phyloP scores from a whole-genome alignment of 768 basidiomycete genomes.

The Termitomyces sp. region DNA sequence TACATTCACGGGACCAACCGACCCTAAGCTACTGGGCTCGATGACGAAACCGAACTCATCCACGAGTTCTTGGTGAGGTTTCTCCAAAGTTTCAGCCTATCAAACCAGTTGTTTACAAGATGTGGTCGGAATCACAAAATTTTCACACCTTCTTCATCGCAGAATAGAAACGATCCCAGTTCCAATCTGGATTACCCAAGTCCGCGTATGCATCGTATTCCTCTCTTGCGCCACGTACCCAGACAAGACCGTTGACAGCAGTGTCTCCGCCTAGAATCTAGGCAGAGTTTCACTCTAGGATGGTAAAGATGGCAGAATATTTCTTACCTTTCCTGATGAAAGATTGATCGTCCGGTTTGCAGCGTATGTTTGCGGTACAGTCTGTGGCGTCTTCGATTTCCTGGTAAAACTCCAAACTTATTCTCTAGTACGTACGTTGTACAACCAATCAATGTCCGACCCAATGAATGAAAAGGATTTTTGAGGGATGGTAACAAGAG shows the following conservation, averaged over 20 bases:
- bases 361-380: conserved; percentile 24
- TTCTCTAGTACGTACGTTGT: conserved; percentile 19
- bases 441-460: conserved; percentile 28
- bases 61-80: conserved; percentile 19
- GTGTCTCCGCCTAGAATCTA: conserved; percentile 35
- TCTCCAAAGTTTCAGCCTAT: conserved; percentile 28
- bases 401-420: neutral
- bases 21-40: conserved; percentile 23
- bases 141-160: conserved; percentile 30
- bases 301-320: neutral
- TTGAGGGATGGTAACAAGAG: conserved; percentile 27
- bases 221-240: conserved; percentile 28
- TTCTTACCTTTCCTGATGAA: conserved; percentile 27
- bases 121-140: neutral
- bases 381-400: conserved; percentile 3
- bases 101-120: neutral
- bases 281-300: neutral
- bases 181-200: conserved; percentile 32
- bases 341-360: conserved; percentile 24
- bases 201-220: conserved; percentile 31
- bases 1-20: conserved; percentile 26
- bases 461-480: conserved; percentile 27
- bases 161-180: conserved; percentile 32
- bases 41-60: conserved; percentile 25
- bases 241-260: conserved; percentile 36